phyloP scores from a whole-genome alignment of 805 yeast genomes.

The Ogataea kodamae region DNA sequence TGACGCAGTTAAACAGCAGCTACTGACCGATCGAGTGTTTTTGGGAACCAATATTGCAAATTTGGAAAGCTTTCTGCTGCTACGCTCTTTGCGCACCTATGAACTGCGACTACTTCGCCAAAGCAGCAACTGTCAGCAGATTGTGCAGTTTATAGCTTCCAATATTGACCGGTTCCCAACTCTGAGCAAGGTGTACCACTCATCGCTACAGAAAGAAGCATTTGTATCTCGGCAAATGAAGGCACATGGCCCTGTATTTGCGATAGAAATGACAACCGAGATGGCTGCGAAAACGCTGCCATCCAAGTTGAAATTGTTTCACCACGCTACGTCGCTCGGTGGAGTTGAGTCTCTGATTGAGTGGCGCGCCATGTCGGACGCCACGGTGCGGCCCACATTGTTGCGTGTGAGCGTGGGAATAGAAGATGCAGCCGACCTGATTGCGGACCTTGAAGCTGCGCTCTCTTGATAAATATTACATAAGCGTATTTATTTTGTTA shows the following conservation, averaged over 20 bases:
- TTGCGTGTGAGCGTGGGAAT: slow-evolving; percentile 78
- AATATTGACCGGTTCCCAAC: slow-evolving; percentile 46
- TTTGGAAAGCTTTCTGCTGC: slow-evolving; percentile 67
- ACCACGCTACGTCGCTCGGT: slow-evolving; percentile 91
- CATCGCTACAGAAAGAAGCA: slow-evolving; percentile 70
- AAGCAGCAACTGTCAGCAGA: slow-evolving; percentile 53
- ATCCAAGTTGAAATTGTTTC: slow-evolving; percentile 61
- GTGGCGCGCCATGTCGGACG: slow-evolving; percentile 80
- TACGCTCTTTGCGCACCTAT: slow-evolving; percentile 78
- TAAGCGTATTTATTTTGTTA: no score
- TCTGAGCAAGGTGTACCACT: slow-evolving; percentile 57
- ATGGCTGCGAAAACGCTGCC: slow-evolving; percentile 65
- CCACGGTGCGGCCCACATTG: slow-evolving; percentile 49
- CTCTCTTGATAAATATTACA: no score
- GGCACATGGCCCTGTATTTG: slow-evolving; percentile 70
- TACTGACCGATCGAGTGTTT: slow-evolving; percentile 60
- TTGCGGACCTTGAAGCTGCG: slow-evolving; percentile 67
- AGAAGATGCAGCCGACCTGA: slow-evolving; percentile 74
- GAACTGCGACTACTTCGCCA: slow-evolving; percentile 70
- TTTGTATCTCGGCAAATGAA: slow-evolving; percentile 65
- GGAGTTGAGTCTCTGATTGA: slow-evolving; percentile 89
- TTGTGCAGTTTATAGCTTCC: slow-evolving; percentile 57
- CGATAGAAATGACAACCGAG: slow-evolving; percentile 50
- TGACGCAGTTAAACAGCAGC: slow-evolving; percentile 38
- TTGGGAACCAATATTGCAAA: slow-evolving; percentile 80